Conservation (phyloP, 2,329 filamentous ascomycete species). For the Helicocarpus griseus region DNA sequence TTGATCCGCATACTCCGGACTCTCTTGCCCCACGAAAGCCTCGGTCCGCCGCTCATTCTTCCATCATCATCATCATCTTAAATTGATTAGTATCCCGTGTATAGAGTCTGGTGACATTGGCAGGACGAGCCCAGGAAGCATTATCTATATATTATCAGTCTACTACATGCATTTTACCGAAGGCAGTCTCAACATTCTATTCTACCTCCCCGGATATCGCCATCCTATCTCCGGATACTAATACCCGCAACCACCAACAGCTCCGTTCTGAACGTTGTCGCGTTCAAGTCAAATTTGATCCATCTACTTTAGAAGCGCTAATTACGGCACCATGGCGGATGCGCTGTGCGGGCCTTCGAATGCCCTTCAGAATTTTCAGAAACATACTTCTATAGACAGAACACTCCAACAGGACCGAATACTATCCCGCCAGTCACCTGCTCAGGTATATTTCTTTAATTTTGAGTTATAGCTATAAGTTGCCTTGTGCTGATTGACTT, state of each 20-base stretch:
- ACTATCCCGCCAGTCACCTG: conserved; percentile 42
- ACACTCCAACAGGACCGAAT: conserved; percentile 65
- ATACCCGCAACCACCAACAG: not conserved
- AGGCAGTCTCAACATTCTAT: not conserved
- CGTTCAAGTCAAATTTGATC: not conserved
- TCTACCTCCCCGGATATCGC: not conserved
- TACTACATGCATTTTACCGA: not conserved
- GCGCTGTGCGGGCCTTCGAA: conserved; percentile 66
- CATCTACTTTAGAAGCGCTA: not conserved
- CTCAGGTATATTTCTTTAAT: conserved; percentile 40
- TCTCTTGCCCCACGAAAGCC: not conserved
- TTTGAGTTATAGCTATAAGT: not conserved
- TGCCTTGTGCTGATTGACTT: conserved; percentile 9
- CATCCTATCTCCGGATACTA: not conserved
- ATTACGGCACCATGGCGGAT: conserved; percentile 48
- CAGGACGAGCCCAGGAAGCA: not conserved
- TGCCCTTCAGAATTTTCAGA: conserved; percentile 62
- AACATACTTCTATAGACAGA: conserved; percentile 58
- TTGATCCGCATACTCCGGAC: not conserved
- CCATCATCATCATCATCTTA: no score
- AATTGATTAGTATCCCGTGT: no score
- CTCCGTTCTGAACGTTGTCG: not conserved
- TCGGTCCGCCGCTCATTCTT: not conserved
- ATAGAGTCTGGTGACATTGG: no score
- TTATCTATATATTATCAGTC: not conserved